These are phyloP conservation scores for Colletotrichum trifolii DNA, from an alignment of 2,329 filamentous ascomycete species.

Conservation along the genomic window DNA sequence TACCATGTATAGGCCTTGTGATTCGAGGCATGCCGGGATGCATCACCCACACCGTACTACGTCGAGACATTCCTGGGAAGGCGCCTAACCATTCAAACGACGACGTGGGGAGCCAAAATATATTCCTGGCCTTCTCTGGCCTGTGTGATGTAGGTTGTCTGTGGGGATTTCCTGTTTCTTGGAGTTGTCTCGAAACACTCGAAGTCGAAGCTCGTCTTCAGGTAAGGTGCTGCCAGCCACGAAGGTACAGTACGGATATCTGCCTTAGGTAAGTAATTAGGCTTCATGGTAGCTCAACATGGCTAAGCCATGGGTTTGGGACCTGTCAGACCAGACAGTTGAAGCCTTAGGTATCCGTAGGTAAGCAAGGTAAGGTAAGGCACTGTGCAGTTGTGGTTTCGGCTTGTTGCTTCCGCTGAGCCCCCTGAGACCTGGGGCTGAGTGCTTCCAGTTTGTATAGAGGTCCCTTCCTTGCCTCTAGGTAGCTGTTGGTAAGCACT, in stretches of 20 bases:
- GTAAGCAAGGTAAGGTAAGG: not conserved
- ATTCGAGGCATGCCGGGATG: conserved; percentile 19
- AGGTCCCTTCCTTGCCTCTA: not conserved
- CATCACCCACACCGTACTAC: conserved; percentile 29
- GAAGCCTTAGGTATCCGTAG: not conserved
- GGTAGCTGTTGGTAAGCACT: not conserved
- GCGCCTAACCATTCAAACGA: conserved; percentile 7
- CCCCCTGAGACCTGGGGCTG: too few species aligned
- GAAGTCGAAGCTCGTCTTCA: too few species aligned
- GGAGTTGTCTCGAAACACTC: not conserved
- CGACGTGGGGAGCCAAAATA: not conserved
- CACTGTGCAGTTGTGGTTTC: not conserved
- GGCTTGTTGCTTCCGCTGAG: too few species aligned
- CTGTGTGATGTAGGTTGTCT: not conserved
- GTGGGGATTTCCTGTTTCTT: conserved; percentile 16
- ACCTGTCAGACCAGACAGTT: too few species aligned
- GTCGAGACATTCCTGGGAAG: conserved; percentile 12
- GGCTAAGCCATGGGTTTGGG: too few species aligned
- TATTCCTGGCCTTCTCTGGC: not conserved
- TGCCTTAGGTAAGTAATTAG: too few species aligned
- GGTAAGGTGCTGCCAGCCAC: too few species aligned
- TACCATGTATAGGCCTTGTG: not conserved
- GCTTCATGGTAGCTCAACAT: too few species aligned
- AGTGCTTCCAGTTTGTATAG: not conserved
- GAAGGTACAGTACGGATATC: too few species aligned